Evolutionary conservation across 805 yeast species (phyloP), one percentile per base, ranked within the genome.

Genomic region (Kazachstania africana): DNA sequence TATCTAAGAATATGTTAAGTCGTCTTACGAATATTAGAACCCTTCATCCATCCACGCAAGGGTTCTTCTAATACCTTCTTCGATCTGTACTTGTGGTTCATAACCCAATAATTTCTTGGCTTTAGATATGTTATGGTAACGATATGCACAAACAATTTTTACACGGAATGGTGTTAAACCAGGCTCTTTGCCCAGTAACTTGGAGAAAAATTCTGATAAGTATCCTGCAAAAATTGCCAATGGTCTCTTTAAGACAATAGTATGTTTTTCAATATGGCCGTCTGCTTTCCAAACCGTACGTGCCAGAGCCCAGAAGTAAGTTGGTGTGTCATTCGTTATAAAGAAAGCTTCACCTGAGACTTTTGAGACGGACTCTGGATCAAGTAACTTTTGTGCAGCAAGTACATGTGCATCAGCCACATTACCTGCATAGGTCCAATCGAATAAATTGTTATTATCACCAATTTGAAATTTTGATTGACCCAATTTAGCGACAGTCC

Each of bases 381-480:
- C 63, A 30, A 83, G 55, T 13, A 87, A 55, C 54, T 76, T 76
- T 47, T 79, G 62, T 5, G 95, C 94, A 1, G 97, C 98, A 31
- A 91, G 62, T 8, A 88, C 88, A 54, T 91, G 99, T 8, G 96
- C 78, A 57, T 85, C 93, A 0, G 98, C 97, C 24, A 93, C 97
- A 57, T 91, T 91, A 9, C 96, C 97, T n/a, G 79, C 97, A 50
- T 85, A 91, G 0, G 97, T 84, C 82, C 95, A 87, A 55, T 91
- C 99, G 48, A 88, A 91, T 34, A 91, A 59, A 52, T 91, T 91
- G 54, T 81, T 75, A 60, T 91, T 91, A 53, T 84, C 93, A 42
- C 99, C 98, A 29, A 91, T 66, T 59, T 91, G 99, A 57, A 83
- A 83, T 55, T 80, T 80, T 15, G 91, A 78, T 56, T 88, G 95